Evolutionary conservation across 2,329 filamentous ascomycete species (phyloP).

Genomic region (Botrytis pseudocinerea): DNA sequence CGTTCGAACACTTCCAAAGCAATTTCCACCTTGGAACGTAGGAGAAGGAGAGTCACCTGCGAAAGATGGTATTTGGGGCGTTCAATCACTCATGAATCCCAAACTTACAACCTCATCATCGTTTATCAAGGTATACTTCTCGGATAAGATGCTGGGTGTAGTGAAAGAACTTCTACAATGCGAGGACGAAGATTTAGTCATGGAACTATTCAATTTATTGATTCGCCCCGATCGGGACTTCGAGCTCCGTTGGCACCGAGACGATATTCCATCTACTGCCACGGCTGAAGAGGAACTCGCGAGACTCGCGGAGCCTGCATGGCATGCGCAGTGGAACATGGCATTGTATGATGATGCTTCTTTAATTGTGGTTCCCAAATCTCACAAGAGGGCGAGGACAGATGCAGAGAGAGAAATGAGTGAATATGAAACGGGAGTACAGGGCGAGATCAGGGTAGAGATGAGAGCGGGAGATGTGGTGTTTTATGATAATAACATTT

Average conservation of each 20-base stretch:
- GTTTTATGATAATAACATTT: conserved; percentile 89
- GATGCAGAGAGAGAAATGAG: conserved; percentile 65
- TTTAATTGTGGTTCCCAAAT: conserved; percentile 75
- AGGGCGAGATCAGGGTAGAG: conserved; percentile 64
- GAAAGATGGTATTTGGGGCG: conserved; percentile 77
- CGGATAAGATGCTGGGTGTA: conserved; percentile 59
- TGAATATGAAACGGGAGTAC: conserved; percentile 62
- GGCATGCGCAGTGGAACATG: conserved; percentile 86
- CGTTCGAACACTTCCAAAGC: conserved; percentile 82
- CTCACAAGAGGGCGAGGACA: conserved; percentile 71
- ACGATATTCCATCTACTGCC: conserved; percentile 72
- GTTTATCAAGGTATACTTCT: conserved; percentile 74
- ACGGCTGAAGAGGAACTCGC: conserved; percentile 65
- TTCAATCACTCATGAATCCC: conserved; percentile 82
- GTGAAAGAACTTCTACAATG: conserved; percentile 63
- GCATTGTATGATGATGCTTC: conserved; percentile 74
- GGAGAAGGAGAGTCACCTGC: conserved; percentile 26
- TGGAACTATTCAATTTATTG: conserved; percentile 88
- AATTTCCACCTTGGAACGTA: conserved; percentile 85
- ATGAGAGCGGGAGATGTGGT: conserved; percentile 75
- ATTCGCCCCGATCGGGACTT: conserved; percentile 72
- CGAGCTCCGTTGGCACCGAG: conserved; percentile 79
- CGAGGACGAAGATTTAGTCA: conserved; percentile 65
- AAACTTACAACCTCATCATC: conserved; percentile 59
- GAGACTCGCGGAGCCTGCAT: conserved; percentile 60